Evolutionary conservation across 2,329 filamentous ascomycete species (phyloP).

Genomic region (Epichloe glyceriae): DNA sequence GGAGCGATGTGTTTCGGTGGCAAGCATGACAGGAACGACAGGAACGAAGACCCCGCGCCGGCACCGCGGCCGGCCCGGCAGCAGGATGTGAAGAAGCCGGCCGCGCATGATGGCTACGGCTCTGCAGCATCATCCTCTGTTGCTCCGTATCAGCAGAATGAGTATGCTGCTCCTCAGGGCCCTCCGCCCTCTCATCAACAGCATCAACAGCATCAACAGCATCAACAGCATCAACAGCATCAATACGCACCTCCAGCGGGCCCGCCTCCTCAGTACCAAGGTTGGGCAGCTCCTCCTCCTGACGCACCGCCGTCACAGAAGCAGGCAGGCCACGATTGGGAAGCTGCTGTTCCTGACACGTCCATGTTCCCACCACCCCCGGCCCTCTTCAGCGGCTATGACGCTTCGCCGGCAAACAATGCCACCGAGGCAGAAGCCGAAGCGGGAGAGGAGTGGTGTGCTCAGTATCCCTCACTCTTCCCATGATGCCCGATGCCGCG

Average conservation of each 20-base stretch:
- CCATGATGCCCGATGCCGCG: constrained; percentile 34
- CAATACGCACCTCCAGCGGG: constrained; percentile 18
- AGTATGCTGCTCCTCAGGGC: constrained; percentile 15
- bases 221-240: background rate
- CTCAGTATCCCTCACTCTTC: constrained; percentile 43
- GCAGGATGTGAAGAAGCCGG: constrained; percentile 13
- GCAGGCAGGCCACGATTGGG: constrained; percentile 51
- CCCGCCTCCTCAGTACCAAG: constrained; percentile 14
- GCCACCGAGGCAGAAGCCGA: constrained; percentile 51
- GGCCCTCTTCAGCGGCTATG: constrained; percentile 48
- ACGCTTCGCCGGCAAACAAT: constrained; percentile 56
- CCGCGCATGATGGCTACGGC: background rate
- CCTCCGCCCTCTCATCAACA: constrained; percentile 16
- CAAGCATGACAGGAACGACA: constrained; percentile 26
- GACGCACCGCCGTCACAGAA: constrained; percentile 19
- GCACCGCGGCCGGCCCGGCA: constrained; percentile 25
- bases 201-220: constrained; percentile 5
- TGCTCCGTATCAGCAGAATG: constrained; percentile 10
- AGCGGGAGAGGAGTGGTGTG: constrained; percentile 54
- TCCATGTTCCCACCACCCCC: constrained; percentile 62
- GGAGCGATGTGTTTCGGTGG: constrained; percentile 36
- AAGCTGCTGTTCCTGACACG: constrained; percentile 57
- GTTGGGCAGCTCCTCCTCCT: constrained; percentile 23
- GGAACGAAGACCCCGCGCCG: constrained; percentile 24
- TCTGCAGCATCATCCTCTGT: constrained; percentile 7